Evolutionary conservation across 805 yeast species (phyloP).

Genomic region (Grigorovia humatica): DNA sequence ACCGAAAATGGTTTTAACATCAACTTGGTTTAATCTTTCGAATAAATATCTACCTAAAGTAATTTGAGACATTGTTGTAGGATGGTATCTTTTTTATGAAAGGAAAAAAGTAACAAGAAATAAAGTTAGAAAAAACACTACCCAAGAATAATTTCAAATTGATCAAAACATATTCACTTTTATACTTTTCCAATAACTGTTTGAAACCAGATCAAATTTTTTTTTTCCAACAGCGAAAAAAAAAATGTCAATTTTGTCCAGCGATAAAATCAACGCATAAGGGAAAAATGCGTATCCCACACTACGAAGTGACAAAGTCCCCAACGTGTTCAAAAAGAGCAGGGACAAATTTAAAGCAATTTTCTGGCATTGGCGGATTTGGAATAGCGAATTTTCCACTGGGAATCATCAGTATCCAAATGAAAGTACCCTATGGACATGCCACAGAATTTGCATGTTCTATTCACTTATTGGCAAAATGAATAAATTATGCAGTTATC

Average conservation of each 20-base stretch:
- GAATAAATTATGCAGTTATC: conserved; percentile 1
- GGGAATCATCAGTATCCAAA: too few species aligned
- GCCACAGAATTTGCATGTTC: not conserved
- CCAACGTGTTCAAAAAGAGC: too few species aligned
- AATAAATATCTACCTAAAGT: conserved; percentile 69
- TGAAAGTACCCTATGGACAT: not conserved
- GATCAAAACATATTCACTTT: not conserved
- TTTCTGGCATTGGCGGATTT: too few species aligned
- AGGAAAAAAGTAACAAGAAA: not conserved
- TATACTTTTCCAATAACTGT: not conserved
- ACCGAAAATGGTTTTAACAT: conserved; percentile 64
- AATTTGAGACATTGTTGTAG: conserved; percentile 33
- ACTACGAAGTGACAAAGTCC: too few species aligned
- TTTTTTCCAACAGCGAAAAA: too few species aligned
- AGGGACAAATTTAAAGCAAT: too few species aligned
- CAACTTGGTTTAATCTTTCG: conserved; percentile 66
- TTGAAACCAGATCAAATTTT: not conserved
- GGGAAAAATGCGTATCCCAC: too few species aligned
- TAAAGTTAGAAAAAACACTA: not conserved
- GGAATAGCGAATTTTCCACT: too few species aligned
- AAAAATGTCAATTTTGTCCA: too few species aligned
- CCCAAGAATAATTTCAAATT: not conserved
- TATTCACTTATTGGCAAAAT: not conserved
- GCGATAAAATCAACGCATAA: not conserved
- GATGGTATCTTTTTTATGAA: not conserved